These are phyloP conservation scores for Fusarium neocosmosporiellum DNA, from an alignment of 2,329 filamentous ascomycete species.

Conservation along the genomic window DNA sequence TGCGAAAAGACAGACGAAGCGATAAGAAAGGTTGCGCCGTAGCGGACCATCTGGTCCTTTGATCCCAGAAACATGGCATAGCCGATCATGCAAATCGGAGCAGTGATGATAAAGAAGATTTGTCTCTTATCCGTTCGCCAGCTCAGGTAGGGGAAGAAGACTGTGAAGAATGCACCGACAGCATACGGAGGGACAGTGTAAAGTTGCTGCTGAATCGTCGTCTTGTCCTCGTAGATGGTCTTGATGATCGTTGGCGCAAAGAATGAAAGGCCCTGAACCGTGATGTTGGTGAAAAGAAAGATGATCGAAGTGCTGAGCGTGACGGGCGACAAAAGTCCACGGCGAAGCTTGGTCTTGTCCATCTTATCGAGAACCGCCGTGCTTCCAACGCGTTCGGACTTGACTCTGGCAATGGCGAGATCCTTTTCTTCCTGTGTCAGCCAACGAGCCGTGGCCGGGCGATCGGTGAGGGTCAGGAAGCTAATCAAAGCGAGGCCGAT, in stretches of 20 bases:
- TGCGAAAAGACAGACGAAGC: slow-evolving; percentile 70
- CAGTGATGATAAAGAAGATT: slow-evolving; percentile 68
- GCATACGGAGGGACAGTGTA: slow-evolving; percentile 78
- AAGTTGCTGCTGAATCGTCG: slow-evolving; percentile 72
- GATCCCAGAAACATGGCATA: slow-evolving; percentile 78
- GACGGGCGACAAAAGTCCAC: slow-evolving; percentile 73
- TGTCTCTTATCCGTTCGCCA: slow-evolving; percentile 70
- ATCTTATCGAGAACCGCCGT: slow-evolving; percentile 66
- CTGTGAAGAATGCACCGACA: slow-evolving; percentile 74
- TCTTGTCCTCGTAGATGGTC: slow-evolving; percentile 71
- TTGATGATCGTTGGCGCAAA: slow-evolving; percentile 77
- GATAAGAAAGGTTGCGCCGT: slow-evolving; percentile 78
- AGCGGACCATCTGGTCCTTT: slow-evolving; percentile 63
- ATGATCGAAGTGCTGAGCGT: slow-evolving; percentile 61
- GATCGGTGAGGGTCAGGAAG: slow-evolving; percentile 73
- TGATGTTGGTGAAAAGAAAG: slow-evolving; percentile 75
- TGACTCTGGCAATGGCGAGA: slow-evolving; percentile 71
- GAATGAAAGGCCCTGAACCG: slow-evolving; percentile 77
- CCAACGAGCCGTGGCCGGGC: slow-evolving; percentile 74
- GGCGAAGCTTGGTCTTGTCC: slow-evolving; percentile 67
- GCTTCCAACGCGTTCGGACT: slow-evolving; percentile 63
- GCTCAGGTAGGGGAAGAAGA: slow-evolving; percentile 70
- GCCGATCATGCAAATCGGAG: slow-evolving; percentile 74
- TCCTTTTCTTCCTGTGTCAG: slow-evolving; percentile 71
- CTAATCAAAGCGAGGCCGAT: slow-evolving; percentile 63